phyloP scores from a whole-genome alignment of 73 alveolate genomes.

The Paramecium primaurelia region DNA sequence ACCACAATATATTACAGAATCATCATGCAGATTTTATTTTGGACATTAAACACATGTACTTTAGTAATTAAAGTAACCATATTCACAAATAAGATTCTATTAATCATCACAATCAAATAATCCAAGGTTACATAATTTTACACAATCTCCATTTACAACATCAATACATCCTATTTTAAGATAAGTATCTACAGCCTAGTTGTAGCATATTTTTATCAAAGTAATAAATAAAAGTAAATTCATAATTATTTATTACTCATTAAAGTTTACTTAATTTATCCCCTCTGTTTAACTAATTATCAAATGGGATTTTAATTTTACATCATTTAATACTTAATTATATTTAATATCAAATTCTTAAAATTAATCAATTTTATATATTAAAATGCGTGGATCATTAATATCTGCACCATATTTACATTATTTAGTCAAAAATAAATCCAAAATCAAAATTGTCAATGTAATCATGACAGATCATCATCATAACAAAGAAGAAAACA shows the following conservation, averaged over 20 bases:
- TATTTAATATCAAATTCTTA: neutral
- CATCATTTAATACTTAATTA: neutral
- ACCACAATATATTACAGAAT: neutral
- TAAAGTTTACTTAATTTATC: neutral
- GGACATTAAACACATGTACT: neutral
- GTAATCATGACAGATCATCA: constrained; percentile 23
- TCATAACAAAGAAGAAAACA: neutral
- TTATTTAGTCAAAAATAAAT: neutral
- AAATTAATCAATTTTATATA: neutral
- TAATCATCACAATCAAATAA: neutral
- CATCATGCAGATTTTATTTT: neutral
- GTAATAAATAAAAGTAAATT: neutral
- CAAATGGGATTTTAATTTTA: neutral
- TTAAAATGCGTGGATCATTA: constrained; percentile 19
- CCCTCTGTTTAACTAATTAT: neutral
- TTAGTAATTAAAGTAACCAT: neutral
- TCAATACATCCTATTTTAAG: neutral
- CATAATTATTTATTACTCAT: neutral
- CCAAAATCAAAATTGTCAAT: neutral
- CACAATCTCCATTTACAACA: neutral
- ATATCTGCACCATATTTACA: neutral
- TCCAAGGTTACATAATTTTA: neutral
- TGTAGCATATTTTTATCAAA: neutral
- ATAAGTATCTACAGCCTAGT: neutral
- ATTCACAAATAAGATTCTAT: neutral